Evolutionary conservation across 257 asterid species (phyloP).

Genomic region (Ilex asprella): DNA sequence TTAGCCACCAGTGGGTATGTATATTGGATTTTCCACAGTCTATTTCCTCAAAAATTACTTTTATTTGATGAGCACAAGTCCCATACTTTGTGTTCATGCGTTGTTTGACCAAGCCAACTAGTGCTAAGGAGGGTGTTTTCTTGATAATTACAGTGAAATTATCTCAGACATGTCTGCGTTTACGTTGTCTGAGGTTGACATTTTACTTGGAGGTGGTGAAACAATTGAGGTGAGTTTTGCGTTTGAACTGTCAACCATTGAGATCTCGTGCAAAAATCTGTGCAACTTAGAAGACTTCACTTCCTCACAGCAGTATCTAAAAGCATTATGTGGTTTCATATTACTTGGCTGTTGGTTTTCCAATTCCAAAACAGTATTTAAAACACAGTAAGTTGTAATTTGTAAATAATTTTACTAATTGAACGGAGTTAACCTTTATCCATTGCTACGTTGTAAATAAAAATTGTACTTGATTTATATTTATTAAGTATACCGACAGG

Average conservation of each 20-base stretch:
- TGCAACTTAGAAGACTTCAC: background rate
- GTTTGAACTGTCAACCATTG: background rate
- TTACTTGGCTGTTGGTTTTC: too few species aligned
- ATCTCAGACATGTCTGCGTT: conserved; percentile 47
- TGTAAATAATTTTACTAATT: too few species aligned
- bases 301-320: too few species aligned
- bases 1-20: conserved; percentile 54
- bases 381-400: too few species aligned
- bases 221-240: conserved; percentile 55
- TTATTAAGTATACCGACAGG: too few species aligned
- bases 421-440: too few species aligned
- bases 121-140: conserved; percentile 11
- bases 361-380: too few species aligned
- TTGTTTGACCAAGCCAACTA: conserved; percentile 2
- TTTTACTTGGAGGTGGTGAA: conserved; percentile 65
- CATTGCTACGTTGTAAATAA: too few species aligned
- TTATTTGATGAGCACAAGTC: conserved; percentile 4
- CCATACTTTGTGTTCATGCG: background rate
- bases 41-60: conserved; percentile 5
- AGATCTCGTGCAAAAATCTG: background rate
- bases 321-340: too few species aligned
- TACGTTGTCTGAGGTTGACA: conserved; percentile 64
- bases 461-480: too few species aligned
- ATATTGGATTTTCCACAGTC: conserved; percentile 10
- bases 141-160: conserved; percentile 49